Evolutionary conservation across 1,284 basidiomycete genomes (phyloP).

Genomic region (Ceratobasidium sp.): DNA sequence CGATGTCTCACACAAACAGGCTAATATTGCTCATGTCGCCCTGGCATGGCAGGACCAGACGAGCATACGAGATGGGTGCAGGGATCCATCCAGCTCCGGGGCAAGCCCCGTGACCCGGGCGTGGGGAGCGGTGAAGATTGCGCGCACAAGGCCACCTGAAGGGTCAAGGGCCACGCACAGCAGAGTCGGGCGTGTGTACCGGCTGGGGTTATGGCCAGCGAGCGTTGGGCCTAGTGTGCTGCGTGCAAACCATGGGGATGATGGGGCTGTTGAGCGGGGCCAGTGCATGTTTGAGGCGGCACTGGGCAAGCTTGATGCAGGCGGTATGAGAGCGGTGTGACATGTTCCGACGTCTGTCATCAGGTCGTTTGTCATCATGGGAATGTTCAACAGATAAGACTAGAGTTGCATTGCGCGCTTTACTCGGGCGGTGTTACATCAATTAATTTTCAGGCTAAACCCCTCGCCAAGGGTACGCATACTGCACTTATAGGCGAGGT

Average conservation of each 20-base stretch:
- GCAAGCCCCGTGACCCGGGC: conserved; percentile 41
- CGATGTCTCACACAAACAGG: conserved; percentile 79
- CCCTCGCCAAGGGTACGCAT: no score
- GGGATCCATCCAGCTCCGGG: conserved; percentile 42
- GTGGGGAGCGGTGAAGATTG: conserved; percentile 50
- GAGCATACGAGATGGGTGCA: conserved; percentile 24
- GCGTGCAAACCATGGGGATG: conserved; percentile 40
- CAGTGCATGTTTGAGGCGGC: conserved; percentile 42
- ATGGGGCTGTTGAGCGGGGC: conserved; percentile 42
- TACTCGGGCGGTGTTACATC: no score
- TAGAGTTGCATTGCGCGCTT: no score
- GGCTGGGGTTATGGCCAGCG: conserved; percentile 28
- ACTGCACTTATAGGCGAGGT: no score
- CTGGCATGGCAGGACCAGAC: conserved; percentile 4
- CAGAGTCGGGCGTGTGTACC: conserved; percentile 10
- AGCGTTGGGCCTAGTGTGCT: conserved; percentile 23
- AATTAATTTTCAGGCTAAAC: no score
- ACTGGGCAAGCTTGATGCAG: conserved; percentile 40
- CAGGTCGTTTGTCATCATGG: conserved; percentile 26
- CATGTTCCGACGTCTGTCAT: conserved; percentile 23
- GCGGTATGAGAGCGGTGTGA: conserved; percentile 38
- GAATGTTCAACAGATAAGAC: no score
- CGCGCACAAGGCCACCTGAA: conserved; percentile 62
- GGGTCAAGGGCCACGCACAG: conserved; percentile 53
- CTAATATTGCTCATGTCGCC: conserved; percentile 75